Evolutionary conservation across 2,329 filamentous ascomycete genomes (phyloP), one percentile per base, ranked within the genome.

Genomic region (Bipolaris bicolor): DNA sequence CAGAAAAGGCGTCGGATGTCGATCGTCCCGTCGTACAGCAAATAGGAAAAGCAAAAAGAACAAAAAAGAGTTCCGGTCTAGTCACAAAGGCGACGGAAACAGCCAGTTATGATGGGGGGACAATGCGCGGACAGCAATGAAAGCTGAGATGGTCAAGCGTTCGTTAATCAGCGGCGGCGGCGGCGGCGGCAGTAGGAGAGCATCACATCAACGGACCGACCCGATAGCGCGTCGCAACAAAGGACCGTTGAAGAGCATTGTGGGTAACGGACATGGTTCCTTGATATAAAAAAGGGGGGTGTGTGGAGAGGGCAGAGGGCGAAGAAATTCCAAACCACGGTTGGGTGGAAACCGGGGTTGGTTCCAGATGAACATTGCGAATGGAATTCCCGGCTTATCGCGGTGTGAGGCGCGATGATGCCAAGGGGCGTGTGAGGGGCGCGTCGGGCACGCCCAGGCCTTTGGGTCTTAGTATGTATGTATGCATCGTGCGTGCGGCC

Each of bases 191-290:
- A 43, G 57, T 40, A 37, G 34, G 31, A 29, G 29, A 31, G 29
- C 4, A 31, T 31, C 7, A 31, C 41, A 44, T 62, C 58, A 67
- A 65, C 63, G 65, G 66, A 68, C 64, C 63, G 64, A 64, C 26
- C 60, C 66, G 64, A 58, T 60, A 61, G 61, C 58, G 59, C 52
- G 56, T 56, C 51, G 47, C 39, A 51, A 45, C 18, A 59, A 62
- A 49, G 52, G 24, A 52, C 52, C 44, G 57, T 52, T 29, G 33
- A 37, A 22, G 44, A 41, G 49, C 63, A 66, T 66, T 41, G 45
- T 31, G 53, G 52, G 31, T 22, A 26, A 20, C 20, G 50, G 39
- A 33, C 34, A 48, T 50, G 31, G 26, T 43, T 34, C 34, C 16
- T 16, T 31, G 29, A 31, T 13, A 5, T 31, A 11, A 11, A 31